These are phyloP conservation scores for Apiotrichum siamense DNA, from an alignment of 1,284 basidiomycete genomes.

Conservation along the genomic window DNA sequence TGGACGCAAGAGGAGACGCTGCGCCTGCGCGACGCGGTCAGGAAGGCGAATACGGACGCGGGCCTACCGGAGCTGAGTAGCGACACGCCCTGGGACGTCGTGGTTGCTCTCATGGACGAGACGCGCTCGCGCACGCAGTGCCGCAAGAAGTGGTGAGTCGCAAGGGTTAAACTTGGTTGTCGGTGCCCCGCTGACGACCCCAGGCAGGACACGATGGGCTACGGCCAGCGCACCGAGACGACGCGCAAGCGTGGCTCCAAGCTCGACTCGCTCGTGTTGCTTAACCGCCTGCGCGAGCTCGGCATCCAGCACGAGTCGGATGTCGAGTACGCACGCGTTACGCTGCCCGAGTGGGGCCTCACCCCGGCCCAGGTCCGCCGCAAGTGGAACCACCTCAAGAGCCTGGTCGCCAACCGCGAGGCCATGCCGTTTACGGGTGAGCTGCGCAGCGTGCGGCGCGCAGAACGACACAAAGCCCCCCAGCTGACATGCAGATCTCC, in stretches of 20 bases:
- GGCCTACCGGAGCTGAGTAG: conserved; percentile 15
- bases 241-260: neutral
- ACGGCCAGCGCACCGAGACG: neutral
- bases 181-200: neutral
- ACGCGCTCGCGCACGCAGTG: conserved; percentile 2
- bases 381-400: conserved; percentile 8
- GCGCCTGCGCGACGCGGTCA: conserved; percentile 18
- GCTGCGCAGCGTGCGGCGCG: too few species aligned
- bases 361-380: conserved; percentile 8
- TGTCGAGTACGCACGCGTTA: conserved; percentile 7
- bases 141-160: conserved; percentile 4
- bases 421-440: conserved; percentile 5
- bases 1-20: conserved; percentile 26
- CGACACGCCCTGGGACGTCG: conserved; percentile 32
- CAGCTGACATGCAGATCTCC: conserved; percentile 3
- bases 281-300: conserved; percentile 11
- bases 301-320: conserved; percentile 11
- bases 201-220: conserved; percentile 9
- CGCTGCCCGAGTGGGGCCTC: conserved; percentile 7
- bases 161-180: neutral
- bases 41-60: conserved; percentile 17
- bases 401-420: conserved; percentile 1
- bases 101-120: conserved; percentile 17
- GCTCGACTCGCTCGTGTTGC: conserved; percentile 6
- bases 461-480: too few species aligned